These are phyloP conservation scores for Elymus sibiricus DNA, from an alignment of 176 grass and related monocot genomes.

Conservation along the genomic window DNA sequence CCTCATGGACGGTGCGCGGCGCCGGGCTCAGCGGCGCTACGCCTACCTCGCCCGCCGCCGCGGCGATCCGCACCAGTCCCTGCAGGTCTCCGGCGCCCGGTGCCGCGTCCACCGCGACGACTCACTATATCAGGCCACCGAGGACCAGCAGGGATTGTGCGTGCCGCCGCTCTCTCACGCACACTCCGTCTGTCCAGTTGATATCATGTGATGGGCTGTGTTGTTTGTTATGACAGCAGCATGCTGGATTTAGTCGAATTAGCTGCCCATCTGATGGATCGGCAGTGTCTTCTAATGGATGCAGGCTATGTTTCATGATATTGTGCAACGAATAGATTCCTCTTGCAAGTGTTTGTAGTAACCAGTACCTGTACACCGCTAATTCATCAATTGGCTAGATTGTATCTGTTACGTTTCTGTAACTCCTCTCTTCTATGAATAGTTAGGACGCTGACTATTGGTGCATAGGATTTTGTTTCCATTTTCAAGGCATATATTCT, in stretches of 20 bases:
- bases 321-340: not conserved
- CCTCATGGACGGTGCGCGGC: conserved; percentile 91
- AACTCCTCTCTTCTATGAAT: not conserved
- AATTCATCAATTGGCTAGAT: not conserved
- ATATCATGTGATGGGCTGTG: not conserved
- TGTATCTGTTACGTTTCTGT: not conserved
- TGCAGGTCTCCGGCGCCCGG: conserved; percentile 74
- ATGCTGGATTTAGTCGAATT: not conserved
- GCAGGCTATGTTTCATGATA: not conserved
- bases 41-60: conserved; percentile 82
- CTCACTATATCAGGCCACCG: conserved; percentile 88
- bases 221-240: not conserved
- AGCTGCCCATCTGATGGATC: not conserved
- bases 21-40: conserved; percentile 81
- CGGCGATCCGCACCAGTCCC: conserved; percentile 76
- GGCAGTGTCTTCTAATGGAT: not conserved
- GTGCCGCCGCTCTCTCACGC: conserved; percentile 4
- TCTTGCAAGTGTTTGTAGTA: not conserved
- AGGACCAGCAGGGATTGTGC: conserved; percentile 95
- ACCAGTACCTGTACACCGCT: not conserved
- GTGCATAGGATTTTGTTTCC: not conserved
- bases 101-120: conserved; percentile 92
- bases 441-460: not conserved
- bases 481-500: not conserved
- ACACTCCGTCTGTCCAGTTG: not conserved